Conservation (phyloP, 345 rosid species). For the Brassica juncea region DNA sequence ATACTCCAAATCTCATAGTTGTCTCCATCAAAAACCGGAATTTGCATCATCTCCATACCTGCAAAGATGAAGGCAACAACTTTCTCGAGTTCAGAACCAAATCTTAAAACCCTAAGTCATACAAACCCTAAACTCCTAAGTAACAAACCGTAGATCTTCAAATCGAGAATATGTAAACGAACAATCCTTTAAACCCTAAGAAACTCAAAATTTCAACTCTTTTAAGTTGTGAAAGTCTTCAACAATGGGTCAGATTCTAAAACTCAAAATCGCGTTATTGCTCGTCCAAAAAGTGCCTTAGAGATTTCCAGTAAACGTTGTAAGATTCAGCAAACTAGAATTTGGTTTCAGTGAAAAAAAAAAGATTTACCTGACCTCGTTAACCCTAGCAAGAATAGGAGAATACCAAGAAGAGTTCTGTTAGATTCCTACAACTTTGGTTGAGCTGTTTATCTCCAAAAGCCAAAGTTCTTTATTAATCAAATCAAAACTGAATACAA, state of each 20-base stretch:
- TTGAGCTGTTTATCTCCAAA: too few species aligned
- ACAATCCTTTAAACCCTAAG: neutral
- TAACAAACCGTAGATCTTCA: too few species aligned
- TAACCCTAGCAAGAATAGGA: neutral
- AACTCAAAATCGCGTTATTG: neutral
- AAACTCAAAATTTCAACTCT: neutral
- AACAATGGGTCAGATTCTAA: neutral
- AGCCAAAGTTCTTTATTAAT: too few species aligned
- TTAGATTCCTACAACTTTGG: too few species aligned
- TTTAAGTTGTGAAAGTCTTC: neutral
- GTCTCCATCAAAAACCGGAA: conserved; percentile 1
- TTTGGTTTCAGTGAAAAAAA: neutral
- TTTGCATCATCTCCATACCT: neutral
- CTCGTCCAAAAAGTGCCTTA: too few species aligned
- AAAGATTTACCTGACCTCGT: neutral
- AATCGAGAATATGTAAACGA: neutral
- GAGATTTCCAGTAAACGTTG: too few species aligned
- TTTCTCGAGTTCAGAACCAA: neutral
- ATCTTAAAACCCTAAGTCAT: neutral
- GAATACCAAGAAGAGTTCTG: neutral
- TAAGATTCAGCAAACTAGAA: neutral
- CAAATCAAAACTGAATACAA: too few species aligned
- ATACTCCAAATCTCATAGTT: neutral
- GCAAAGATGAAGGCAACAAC: neutral
- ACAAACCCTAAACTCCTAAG: neutral